Conservation (phyloP, 768 basidiomycete species). For the Lentinus tigrinus region DNA sequence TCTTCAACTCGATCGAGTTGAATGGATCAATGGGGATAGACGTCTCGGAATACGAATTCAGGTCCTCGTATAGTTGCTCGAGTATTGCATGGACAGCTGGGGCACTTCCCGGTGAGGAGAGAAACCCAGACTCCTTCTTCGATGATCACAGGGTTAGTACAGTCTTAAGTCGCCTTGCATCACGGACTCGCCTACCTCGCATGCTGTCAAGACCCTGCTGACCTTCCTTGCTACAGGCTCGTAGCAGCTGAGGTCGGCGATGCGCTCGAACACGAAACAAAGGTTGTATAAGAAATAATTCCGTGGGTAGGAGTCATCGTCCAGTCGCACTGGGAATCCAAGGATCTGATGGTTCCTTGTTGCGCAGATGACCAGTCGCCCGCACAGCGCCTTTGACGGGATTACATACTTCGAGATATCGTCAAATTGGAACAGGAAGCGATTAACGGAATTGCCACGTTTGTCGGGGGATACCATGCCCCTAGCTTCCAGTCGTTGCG, state of each 20-base stretch:
- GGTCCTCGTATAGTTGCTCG: constrained; percentile 94
- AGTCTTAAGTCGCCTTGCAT: background rate
- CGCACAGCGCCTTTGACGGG: constrained; percentile 81
- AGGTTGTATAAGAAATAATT: constrained; percentile 93
- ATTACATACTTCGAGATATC: constrained; percentile 95
- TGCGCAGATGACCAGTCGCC: constrained; percentile 84
- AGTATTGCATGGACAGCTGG: constrained; percentile 77
- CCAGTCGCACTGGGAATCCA: constrained; percentile 84
- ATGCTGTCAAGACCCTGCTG: constrained; percentile 80
- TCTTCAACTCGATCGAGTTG: constrained; percentile 93
- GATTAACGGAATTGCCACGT: constrained; percentile 34
- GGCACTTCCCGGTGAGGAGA: constrained; percentile 72
- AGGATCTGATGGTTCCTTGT: constrained; percentile 83
- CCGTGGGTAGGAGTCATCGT: constrained; percentile 64
- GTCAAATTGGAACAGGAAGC: constrained; percentile 80
- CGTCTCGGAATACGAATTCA: constrained; percentile 97
- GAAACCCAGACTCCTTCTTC: constrained; percentile 85
- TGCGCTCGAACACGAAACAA: constrained; percentile 93
- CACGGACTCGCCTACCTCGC: constrained; percentile 64
- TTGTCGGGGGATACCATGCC: constrained; percentile 31
- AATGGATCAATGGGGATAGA: constrained; percentile 88
- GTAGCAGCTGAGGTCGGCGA: constrained; percentile 91
- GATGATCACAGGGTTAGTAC: background rate
- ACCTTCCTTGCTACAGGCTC: constrained; percentile 95
- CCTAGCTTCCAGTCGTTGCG: constrained; percentile 43